These are phyloP conservation scores for Colletotrichum paranaense DNA, from an alignment of 2,329 filamentous ascomycete species.

Conservation along the genomic window DNA sequence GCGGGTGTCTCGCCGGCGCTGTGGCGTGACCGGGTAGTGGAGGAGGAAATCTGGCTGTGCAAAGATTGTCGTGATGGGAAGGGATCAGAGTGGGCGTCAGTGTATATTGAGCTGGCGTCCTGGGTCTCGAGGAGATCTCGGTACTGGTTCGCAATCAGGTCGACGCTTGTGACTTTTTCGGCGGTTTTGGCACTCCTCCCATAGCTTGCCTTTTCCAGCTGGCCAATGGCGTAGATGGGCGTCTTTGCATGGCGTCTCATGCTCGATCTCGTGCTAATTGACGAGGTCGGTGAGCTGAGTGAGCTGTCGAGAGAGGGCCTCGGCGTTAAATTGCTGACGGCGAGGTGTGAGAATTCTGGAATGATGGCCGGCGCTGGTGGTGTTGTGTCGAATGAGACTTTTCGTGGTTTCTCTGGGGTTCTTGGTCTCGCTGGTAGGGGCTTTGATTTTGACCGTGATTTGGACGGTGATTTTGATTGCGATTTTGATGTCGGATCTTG, in stretches of 20 bases:
- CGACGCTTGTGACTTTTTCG: constrained; percentile 54
- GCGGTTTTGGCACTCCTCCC: constrained; percentile 39
- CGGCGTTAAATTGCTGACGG: constrained; percentile 39
- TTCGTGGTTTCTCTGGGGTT: constrained; percentile 8
- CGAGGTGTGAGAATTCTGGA: constrained; percentile 53
- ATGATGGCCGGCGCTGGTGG: constrained; percentile 39
- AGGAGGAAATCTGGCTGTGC: constrained; percentile 1
- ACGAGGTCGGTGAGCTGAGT: constrained; percentile 34
- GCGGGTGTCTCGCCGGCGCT: not conserved
- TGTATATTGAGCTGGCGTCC: constrained; percentile 47
- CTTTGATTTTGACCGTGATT: not conserved
- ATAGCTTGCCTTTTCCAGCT: constrained; percentile 53
- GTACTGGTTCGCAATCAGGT: constrained; percentile 64
- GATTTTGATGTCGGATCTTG: constrained; percentile 10
- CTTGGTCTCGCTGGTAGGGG: constrained; percentile 23
- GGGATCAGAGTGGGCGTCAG: constrained; percentile 43
- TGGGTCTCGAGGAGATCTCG: constrained; percentile 56
- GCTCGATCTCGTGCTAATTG: constrained; percentile 39
- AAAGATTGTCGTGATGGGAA: constrained; percentile 32
- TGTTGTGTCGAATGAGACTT: constrained; percentile 29
- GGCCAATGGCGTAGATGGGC: constrained; percentile 61
- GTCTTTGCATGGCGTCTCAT: constrained; percentile 63
- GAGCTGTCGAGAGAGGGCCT: constrained; percentile 36
- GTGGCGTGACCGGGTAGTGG: not conserved
- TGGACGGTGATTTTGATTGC: too few species aligned